Base-by-base conservation (phyloP, 2,329 filamentous ascomycete species). In the Colletotrichum cereale region DNA sequence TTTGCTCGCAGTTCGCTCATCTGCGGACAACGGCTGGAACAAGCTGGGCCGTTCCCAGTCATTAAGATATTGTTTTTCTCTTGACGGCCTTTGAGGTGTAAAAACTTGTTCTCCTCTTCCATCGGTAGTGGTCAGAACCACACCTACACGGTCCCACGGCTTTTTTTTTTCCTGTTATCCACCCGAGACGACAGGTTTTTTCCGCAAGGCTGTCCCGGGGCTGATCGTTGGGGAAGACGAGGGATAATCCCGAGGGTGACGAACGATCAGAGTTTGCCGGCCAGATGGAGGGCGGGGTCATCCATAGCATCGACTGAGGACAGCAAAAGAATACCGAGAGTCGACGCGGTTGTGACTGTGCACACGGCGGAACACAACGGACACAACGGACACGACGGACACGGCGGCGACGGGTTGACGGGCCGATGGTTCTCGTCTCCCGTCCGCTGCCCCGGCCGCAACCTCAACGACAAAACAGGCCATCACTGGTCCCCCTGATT, bases 1-100 rank as follows among this genome's bases (percentile, higher is more conserved):
- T n/a, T 47, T 57, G 42, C 47, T n/a, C 64, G n/a, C 52, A 62
- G 68, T 72, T 72, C 69, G 68, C 70, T 72, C 69, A 53, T 72
- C 66, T 56, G 69, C 69, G 65, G 52, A 68, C 64, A 60, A 61
- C 60, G 53, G 53, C 56, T 44, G 47, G 47, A n/a, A 60, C 31
- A 40, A 57, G 40, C 63, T 63, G 57, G 68, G 52, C 42, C 68
- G 52, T 58, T 53, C 52, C 57, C 64, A 67, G 64, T 71, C 68
- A 62, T 62, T 62, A 53, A 67, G 50, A 67, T 71, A 62, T 71
- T n/a, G 1, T 38, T 26, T 24, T 71, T 71, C n/a, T n/a, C n/a
- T 26, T 26, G 24, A 38, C 14, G 40, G 53, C 42, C 48, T 71
- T 71, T 21, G 29, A 14, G 31, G 42, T 26, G n/a, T 57, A 63